Percentiles rank a stretch among this genome's conserved stretches.
These are phyloP conservation scores for Neurospora pannonica DNA, from an alignment of 495 filamentous ascomycete species.

Conservation along the genomic window DNA sequence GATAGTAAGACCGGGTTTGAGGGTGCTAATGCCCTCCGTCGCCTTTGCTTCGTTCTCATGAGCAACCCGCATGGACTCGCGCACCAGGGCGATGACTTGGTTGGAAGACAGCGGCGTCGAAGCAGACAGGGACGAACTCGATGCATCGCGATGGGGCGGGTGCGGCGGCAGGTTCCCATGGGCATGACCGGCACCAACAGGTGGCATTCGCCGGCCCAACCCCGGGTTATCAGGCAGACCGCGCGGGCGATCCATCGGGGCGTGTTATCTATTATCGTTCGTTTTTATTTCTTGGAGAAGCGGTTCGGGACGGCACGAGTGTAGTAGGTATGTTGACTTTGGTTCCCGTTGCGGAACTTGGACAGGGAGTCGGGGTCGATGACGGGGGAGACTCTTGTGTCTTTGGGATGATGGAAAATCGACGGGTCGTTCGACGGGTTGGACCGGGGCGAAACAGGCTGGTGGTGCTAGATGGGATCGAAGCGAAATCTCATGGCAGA, in stretches of 20 bases:
- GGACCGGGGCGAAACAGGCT: not conserved
- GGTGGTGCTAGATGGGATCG: not conserved
- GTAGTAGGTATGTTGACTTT: not conserved
- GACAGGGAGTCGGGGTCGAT: not conserved
- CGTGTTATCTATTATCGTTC: not conserved
- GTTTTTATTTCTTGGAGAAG: not conserved
- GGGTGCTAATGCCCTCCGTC: slow-evolving; percentile 55
- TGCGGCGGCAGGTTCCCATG: slow-evolving; percentile 26
- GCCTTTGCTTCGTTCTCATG: slow-evolving; percentile 60
- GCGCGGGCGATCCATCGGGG: slow-evolving; percentile 24
- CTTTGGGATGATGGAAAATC: not conserved
- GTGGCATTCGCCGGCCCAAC: slow-evolving; percentile 24
- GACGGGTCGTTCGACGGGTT: not conserved
- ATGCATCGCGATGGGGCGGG: slow-evolving; percentile 28
- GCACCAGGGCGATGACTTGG: slow-evolving; percentile 48
- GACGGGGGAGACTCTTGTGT: not conserved
- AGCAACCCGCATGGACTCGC: slow-evolving; percentile 56
- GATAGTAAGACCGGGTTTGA: slow-evolving; percentile 75
- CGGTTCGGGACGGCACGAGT: not conserved
- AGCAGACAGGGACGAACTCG: slow-evolving; percentile 28
- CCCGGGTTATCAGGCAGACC: slow-evolving; percentile 32
- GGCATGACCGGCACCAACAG: slow-evolving; percentile 23
- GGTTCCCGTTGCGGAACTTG: not conserved
- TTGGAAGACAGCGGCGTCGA: slow-evolving; percentile 32
- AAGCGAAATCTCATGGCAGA: not conserved